Conservation (phyloP, 768 basidiomycete species). For the Podaxis sp. region DNA sequence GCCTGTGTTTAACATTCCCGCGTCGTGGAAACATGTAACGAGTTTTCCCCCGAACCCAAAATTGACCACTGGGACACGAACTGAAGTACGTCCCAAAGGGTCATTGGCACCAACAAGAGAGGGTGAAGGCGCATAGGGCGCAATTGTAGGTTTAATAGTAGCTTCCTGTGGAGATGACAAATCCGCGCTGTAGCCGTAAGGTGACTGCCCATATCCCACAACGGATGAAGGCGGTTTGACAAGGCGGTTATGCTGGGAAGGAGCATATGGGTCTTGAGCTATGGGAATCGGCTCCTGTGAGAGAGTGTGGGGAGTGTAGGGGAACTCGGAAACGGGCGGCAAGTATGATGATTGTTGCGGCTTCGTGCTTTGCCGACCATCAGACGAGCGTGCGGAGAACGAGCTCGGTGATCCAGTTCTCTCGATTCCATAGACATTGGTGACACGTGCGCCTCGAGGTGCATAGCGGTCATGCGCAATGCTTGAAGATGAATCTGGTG, state of each 20-base stretch:
- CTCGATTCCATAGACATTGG: constrained; percentile 26
- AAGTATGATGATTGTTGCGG: constrained; percentile 6
- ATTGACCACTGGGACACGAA: constrained; percentile 75
- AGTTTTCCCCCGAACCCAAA: constrained; percentile 96
- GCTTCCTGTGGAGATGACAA: constrained; percentile 28
- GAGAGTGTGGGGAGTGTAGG: not conserved
- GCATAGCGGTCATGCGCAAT: constrained; percentile 35
- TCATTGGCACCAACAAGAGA: constrained; percentile 82
- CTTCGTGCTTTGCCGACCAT: constrained; percentile 25
- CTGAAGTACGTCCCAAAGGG: constrained; percentile 71
- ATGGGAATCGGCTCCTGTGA: not conserved
- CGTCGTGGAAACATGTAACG: constrained; percentile 84
- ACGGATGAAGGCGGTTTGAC: not conserved
- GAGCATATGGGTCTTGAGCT: not conserved
- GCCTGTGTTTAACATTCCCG: constrained; percentile 63
- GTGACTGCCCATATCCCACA: not conserved
- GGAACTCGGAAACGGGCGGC: constrained; percentile 8
- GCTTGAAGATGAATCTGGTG: not conserved
- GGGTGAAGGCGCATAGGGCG: constrained; percentile 81
- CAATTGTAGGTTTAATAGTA: constrained; percentile 38
- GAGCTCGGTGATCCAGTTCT: constrained; percentile 32
- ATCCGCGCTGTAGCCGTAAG: not conserved
- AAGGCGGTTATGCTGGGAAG: not conserved
- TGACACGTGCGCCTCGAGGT: constrained; percentile 24
- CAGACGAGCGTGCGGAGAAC: constrained; percentile 23